These are phyloP conservation scores for Hypoxylon sp. DNA, from an alignment of 2,329 filamentous ascomycete species.

Conservation along the genomic window DNA sequence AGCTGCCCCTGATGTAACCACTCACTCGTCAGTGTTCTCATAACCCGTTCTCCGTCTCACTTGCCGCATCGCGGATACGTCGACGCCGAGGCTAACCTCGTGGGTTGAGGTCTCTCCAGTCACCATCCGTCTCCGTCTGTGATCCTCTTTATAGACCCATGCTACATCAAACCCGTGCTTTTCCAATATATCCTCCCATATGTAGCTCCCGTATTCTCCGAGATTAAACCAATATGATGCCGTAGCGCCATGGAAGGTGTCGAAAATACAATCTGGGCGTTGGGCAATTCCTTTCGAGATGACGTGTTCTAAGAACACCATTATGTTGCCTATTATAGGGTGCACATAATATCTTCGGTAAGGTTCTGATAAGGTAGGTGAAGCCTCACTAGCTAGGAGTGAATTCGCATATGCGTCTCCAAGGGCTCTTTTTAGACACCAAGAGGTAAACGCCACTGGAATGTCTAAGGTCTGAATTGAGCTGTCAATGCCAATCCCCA, in stretches of 20 bases:
- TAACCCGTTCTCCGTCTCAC: slow-evolving; percentile 23
- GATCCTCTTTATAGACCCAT: slow-evolving; percentile 31
- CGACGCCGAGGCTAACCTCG: slow-evolving; percentile 20
- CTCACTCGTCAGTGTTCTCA: slow-evolving; percentile 14
- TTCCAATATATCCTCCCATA: slow-evolving; percentile 31
- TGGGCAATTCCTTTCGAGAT: slow-evolving; percentile 22
- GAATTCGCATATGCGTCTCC: not conserved
- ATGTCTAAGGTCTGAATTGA: slow-evolving; percentile 1
- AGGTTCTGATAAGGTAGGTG: not conserved
- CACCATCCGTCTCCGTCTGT: slow-evolving; percentile 19
- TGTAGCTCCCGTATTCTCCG: not conserved
- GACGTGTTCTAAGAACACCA: slow-evolving; percentile 19
- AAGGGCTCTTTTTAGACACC: rapidly evolving
- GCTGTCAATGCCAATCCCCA: not conserved
- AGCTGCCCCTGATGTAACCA: not conserved
- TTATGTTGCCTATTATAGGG: rapidly evolving
- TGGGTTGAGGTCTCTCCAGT: slow-evolving; percentile 34
- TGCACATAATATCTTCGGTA: slow-evolving; percentile 12
- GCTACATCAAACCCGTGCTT: slow-evolving; percentile 28
- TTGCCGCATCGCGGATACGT: slow-evolving; percentile 9
- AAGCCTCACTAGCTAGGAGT: not conserved
- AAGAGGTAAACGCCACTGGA: not conserved
- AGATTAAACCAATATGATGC: not conserved
- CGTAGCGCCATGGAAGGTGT: not conserved
- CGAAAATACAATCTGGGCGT: slow-evolving; percentile 30